Evolutionary conservation across 805 yeast species (phyloP).

Genomic region (Lipomyces sp.): DNA sequence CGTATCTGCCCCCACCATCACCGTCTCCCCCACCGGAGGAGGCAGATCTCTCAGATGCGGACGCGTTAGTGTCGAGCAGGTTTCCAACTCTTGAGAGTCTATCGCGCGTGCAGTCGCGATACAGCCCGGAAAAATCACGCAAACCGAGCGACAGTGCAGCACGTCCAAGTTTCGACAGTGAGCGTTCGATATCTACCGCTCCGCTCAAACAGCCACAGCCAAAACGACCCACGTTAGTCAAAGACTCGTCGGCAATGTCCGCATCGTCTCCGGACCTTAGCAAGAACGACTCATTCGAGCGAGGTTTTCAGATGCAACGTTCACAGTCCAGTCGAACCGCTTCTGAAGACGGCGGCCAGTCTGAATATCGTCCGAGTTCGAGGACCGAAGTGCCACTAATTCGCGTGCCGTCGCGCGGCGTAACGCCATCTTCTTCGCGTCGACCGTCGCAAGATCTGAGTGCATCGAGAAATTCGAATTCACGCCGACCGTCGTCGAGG

Average conservation of each 20-base stretch:
- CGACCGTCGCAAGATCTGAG: conserved; percentile 18
- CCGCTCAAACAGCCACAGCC: conserved; percentile 19
- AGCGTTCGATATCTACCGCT: conserved; percentile 2
- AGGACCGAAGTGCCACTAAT: conserved; percentile 3
- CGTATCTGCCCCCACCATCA: conserved; percentile 18
- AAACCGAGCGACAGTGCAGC: not conserved
- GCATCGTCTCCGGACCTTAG: conserved; percentile 1
- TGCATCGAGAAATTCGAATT: not conserved
- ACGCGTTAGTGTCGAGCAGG: conserved; percentile 4
- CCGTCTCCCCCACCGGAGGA: conserved; percentile 7
- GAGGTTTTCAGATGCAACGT: not conserved
- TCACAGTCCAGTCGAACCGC: not conserved
- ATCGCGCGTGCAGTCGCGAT: not conserved
- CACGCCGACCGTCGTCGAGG: conserved; percentile 9
- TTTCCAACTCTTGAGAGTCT: conserved; percentile 8
- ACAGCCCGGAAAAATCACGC: not conserved
- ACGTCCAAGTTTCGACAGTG: conserved; percentile 9
- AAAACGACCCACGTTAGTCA: conserved; percentile 1
- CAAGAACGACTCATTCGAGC: not conserved
- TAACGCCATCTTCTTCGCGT: conserved; percentile 20
- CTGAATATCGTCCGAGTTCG: no score
- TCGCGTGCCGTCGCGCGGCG: conserved; percentile 20
- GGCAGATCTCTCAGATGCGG: conserved; percentile 12
- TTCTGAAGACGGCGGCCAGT: not conserved
- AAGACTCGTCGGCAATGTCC: not conserved